These are phyloP conservation scores for Leucocoprinus leucothites DNA, from an alignment of 768 basidiomycete species.

Conservation along the genomic window DNA sequence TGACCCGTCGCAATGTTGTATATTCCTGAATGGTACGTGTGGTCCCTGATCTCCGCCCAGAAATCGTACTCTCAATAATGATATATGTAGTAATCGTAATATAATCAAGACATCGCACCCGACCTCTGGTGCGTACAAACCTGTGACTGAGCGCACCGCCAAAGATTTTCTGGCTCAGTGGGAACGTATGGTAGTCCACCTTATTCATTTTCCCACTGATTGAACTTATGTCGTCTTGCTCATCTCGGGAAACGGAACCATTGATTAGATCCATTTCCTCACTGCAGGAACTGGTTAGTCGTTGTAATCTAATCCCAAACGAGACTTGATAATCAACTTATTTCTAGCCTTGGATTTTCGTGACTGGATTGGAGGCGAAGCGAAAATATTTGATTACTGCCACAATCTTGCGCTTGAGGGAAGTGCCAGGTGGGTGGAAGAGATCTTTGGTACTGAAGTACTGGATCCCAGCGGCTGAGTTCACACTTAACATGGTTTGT, in stretches of 20 bases:
- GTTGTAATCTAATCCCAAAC: not conserved
- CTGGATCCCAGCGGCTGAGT: slow-evolving; percentile 54
- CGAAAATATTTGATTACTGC: slow-evolving; percentile 67
- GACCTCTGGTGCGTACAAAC: slow-evolving; percentile 49
- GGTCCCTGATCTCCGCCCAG: not conserved
- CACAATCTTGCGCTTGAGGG: slow-evolving; percentile 63
- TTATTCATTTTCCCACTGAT: no score
- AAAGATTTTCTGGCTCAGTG: slow-evolving; percentile 50
- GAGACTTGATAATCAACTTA: not conserved
- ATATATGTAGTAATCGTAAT: slow-evolving; percentile 52
- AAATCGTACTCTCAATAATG: not conserved
- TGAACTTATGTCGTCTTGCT: no score
- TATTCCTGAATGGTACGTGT: slow-evolving; percentile 50
- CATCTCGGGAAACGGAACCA: slow-evolving; percentile 59
- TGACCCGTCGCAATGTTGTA: slow-evolving; percentile 70
- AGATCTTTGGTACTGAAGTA: slow-evolving; percentile 56
- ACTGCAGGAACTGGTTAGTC: slow-evolving; percentile 50
- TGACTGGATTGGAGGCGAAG: slow-evolving; percentile 70
- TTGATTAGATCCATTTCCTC: slow-evolving; percentile 51
- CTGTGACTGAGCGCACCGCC: slow-evolving; percentile 35
- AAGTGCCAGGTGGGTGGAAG: slow-evolving; percentile 58
- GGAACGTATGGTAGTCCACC: slow-evolving; percentile 40
- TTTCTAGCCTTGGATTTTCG: slow-evolving; percentile 67
- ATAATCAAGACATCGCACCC: slow-evolving; percentile 59
- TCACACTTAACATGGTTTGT: slow-evolving; percentile 70